phyloP scores from a whole-genome alignment of 2,329 filamentous ascomycete genomes.

The Apiospora phragmitis region DNA sequence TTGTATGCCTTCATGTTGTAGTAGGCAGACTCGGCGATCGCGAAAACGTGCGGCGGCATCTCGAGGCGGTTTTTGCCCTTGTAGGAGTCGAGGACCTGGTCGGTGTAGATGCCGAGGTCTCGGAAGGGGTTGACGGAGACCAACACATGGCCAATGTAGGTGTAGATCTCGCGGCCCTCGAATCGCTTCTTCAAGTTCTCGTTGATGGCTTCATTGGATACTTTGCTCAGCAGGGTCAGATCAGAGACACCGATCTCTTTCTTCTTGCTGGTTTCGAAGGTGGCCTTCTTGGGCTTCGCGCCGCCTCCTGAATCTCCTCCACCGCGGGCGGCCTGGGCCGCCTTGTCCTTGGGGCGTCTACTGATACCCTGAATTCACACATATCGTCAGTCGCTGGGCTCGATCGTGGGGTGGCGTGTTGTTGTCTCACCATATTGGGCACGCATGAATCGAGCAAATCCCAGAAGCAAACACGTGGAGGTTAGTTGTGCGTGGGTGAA shows the following conservation, averaged over 20 bases:
- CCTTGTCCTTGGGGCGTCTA: slow-evolving; percentile 49
- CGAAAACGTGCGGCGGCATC: slow-evolving; percentile 93
- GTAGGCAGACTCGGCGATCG: slow-evolving; percentile 92
- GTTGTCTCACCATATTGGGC: slow-evolving; percentile 25
- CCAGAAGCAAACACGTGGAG: slow-evolving; percentile 16
- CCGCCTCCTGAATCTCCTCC: slow-evolving; percentile 37
- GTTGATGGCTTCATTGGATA: slow-evolving; percentile 99
- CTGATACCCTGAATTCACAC: slow-evolving; percentile 44
- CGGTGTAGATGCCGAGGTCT: slow-evolving; percentile 97
- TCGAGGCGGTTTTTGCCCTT: slow-evolving; percentile 96
- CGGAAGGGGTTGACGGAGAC: slow-evolving; percentile 98
- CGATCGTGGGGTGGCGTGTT: not conserved
- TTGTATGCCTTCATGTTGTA: slow-evolving; percentile 99
- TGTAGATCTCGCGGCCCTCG: slow-evolving; percentile 97
- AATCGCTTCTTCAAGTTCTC: slow-evolving; percentile 98
- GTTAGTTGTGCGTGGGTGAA: not conserved
- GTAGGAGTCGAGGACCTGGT: slow-evolving; percentile 89
- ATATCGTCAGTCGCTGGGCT: slow-evolving; percentile 9
- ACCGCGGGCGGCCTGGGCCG: slow-evolving; percentile 42
- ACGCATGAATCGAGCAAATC: slow-evolving; percentile 26
- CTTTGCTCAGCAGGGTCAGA: slow-evolving; percentile 95
- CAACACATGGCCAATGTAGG: slow-evolving; percentile 98
- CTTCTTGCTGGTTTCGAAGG: slow-evolving; percentile 96
- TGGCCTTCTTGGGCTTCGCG: slow-evolving; percentile 87
- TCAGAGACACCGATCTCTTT: slow-evolving; percentile 99